These are phyloP conservation scores for Penicillium hesseltinei DNA, from an alignment of 2,329 filamentous ascomycete genomes.

Conservation along the genomic window DNA sequence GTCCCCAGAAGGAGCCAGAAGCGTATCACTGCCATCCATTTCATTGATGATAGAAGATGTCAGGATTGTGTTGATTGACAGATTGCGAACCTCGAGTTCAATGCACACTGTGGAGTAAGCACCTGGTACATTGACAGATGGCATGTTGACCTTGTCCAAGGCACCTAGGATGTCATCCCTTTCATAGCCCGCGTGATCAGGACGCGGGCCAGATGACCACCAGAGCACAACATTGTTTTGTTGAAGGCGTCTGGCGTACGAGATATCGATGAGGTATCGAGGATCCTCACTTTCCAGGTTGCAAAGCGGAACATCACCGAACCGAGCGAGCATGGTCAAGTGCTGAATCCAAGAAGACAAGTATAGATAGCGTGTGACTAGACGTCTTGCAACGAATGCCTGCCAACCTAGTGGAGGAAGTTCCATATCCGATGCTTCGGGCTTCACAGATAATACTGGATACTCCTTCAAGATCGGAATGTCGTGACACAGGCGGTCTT, in stretches of 20 bases:
- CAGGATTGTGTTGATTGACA: constrained; percentile 96
- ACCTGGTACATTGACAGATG: constrained; percentile 85
- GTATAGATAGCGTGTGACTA: constrained; percentile 86
- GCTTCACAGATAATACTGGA: constrained; percentile 75
- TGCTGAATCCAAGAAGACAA: constrained; percentile 92
- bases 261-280: constrained; percentile 90
- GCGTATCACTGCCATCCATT: constrained; percentile 82
- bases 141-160: constrained; percentile 86
- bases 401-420: constrained; percentile 95
- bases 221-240: constrained; percentile 91
- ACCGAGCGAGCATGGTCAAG: constrained; percentile 80
- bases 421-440: constrained; percentile 79
- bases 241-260: constrained; percentile 85
- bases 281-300: constrained; percentile 95
- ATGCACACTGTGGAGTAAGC: constrained; percentile 96
- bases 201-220: constrained; percentile 86
- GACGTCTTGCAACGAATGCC: constrained; percentile 75
- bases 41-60: constrained; percentile 97
- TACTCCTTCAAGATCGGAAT: constrained; percentile 81
- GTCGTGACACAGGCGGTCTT: constrained; percentile 76
- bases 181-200: constrained; percentile 95
- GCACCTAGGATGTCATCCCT: constrained; percentile 82
- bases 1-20: constrained; percentile 75
- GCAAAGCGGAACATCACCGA: constrained; percentile 91
- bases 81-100: constrained; percentile 87